Evolutionary conservation across 2,329 filamentous ascomycete genomes (phyloP).

Genomic region (Colletotrichum endophyticum): DNA sequence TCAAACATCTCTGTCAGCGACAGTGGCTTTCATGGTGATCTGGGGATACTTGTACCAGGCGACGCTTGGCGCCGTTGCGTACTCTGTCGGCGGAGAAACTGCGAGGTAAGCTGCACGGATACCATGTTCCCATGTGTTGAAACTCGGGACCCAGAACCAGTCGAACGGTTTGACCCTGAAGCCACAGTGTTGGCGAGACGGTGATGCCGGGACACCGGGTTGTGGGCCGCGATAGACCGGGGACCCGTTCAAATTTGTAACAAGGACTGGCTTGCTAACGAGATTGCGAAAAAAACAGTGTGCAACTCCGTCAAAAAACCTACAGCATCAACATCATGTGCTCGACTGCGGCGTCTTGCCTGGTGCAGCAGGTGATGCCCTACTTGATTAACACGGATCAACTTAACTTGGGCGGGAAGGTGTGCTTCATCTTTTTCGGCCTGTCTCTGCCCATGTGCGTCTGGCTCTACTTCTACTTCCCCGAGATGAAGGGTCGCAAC

Average conservation of each 20-base stretch:
- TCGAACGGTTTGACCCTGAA: not conserved
- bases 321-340: slow-evolving; percentile 37
- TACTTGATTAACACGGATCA: slow-evolving; percentile 33
- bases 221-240: slow-evolving; percentile 41
- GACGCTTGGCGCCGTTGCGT: slow-evolving; percentile 31
- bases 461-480: slow-evolving; percentile 18
- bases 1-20: slow-evolving; percentile 23
- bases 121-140: not conserved
- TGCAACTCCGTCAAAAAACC: slow-evolving; percentile 34
- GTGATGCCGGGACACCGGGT: not conserved
- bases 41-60: slow-evolving; percentile 33
- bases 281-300: slow-evolving; percentile 60
- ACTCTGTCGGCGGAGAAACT: slow-evolving; percentile 33
- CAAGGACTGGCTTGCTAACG: slow-evolving; percentile 71
- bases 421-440: slow-evolving; percentile 35
- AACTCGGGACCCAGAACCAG: not conserved
- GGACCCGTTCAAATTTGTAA: slow-evolving; percentile 65
- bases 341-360: slow-evolving; percentile 31
- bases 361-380: slow-evolving; percentile 32
- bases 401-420: slow-evolving; percentile 35
- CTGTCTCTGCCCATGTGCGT: slow-evolving; percentile 30
- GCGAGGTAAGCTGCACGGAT: slow-evolving; percentile 21
- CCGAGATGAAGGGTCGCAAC: slow-evolving; percentile 21
- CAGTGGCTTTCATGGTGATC: slow-evolving; percentile 31
- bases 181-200: not conserved